Evolutionary conservation across 2,329 filamentous ascomycete genomes (phyloP).

Genomic region (Neonectria coccinea): DNA sequence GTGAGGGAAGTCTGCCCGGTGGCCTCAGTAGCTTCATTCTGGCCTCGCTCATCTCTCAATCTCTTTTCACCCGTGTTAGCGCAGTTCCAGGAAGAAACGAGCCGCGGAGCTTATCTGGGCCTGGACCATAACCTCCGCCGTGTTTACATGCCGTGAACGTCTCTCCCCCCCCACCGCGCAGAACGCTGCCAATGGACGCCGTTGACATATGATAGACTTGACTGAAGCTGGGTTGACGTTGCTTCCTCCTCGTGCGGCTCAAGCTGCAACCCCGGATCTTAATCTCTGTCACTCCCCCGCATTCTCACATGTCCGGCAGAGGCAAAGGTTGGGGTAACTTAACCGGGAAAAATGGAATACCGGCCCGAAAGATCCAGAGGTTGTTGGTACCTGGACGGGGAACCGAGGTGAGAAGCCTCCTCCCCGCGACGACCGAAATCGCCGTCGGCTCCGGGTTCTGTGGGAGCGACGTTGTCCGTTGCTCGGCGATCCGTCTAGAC

Average conservation of each 20-base stretch:
- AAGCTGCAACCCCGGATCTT: constrained; percentile 16
- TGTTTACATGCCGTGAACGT: constrained; percentile 1
- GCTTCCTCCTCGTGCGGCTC: constrained; percentile 16
- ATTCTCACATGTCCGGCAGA: constrained; percentile 20
- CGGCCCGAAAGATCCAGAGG: constrained; percentile 19
- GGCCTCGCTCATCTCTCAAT: neutral
- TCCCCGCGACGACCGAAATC: constrained; percentile 17
- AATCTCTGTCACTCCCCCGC: constrained; percentile 18
- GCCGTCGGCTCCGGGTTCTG: constrained; percentile 4
- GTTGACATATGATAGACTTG: constrained; percentile 3
- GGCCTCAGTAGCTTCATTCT: constrained; percentile 4
- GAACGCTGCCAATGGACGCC: neutral
- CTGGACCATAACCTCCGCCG: constrained; percentile 1
- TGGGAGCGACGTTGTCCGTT: neutral
- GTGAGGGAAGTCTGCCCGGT: constrained; percentile 15
- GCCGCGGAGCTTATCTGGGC: constrained; percentile 6
- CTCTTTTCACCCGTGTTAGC: neutral
- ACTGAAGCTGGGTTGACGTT: constrained; percentile 9
- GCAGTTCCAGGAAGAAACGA: constrained; percentile 8
- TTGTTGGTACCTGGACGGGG: neutral
- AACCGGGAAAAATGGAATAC: constrained; percentile 1
- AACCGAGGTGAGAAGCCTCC: constrained; percentile 2
- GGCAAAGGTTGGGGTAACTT: constrained; percentile 5
- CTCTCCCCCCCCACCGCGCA: neutral
- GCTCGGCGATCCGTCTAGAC: neutral